phyloP scores from a whole-genome alignment of 2,329 filamentous ascomycete genomes.

The Diaporthe sp. region DNA sequence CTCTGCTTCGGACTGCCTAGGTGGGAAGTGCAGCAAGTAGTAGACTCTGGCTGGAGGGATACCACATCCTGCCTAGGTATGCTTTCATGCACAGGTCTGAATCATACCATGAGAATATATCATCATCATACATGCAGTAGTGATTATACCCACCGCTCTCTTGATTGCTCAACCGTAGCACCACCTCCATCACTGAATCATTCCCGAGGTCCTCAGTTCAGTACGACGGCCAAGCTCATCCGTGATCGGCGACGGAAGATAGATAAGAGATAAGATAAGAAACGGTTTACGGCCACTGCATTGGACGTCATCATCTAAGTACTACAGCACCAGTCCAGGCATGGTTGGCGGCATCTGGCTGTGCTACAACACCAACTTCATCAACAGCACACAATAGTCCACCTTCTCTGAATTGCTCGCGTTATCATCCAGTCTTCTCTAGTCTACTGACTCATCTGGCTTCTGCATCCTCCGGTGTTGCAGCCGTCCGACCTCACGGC shows the following conservation, averaged over 20 bases:
- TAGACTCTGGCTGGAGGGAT: neutral
- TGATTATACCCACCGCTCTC: neutral
- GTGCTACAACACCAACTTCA: neutral
- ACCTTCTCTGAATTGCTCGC: neutral
- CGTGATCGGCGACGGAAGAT: neutral
- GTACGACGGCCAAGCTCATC: conserved; percentile 11
- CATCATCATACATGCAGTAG: conserved; percentile 1
- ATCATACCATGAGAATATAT: conserved; percentile 14
- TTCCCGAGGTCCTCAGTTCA: neutral
- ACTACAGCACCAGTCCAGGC: conserved; percentile 6
- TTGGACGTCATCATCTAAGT: conserved; percentile 19
- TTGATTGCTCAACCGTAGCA: neutral
- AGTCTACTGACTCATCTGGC: neutral
- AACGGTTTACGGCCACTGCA: conserved; percentile 13
- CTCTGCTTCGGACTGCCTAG: neutral
- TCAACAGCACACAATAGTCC: neutral
- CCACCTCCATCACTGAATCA: conserved; percentile 6
- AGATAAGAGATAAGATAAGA: conserved; percentile 39
- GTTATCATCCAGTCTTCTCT: neutral
- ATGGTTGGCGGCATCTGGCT: neutral
- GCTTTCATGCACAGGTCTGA: conserved; percentile 20
- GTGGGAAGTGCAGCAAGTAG: neutral
- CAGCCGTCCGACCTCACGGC: neutral
- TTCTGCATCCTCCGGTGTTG: neutral
- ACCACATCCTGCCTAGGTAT: neutral